phyloP scores from a whole-genome alignment of 2,329 filamentous ascomycete species.

The Didymella pinodella region DNA sequence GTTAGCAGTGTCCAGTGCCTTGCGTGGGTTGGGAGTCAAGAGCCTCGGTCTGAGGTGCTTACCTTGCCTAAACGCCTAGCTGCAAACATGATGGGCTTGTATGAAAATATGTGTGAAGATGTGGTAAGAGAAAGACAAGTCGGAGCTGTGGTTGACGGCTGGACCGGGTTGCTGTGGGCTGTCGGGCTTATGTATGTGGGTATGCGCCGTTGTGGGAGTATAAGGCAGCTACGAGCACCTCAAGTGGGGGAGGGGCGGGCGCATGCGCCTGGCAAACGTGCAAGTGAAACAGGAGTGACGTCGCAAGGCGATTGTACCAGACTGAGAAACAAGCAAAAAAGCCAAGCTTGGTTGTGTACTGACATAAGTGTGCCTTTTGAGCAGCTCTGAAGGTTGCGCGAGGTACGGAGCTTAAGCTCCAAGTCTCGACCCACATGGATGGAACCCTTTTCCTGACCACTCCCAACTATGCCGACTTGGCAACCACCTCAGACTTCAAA shows the following conservation, averaged over 20 bases:
- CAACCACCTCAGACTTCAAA: background rate
- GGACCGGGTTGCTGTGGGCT: background rate
- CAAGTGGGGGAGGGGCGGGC: slow-evolving; percentile 21
- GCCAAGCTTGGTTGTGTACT: background rate
- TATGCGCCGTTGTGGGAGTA: background rate
- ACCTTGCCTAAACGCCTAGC: slow-evolving; percentile 60
- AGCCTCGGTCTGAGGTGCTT: slow-evolving; percentile 16
- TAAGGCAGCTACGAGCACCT: slow-evolving; percentile 10
- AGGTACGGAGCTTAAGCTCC: slow-evolving; percentile 12
- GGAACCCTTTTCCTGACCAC: slow-evolving; percentile 8
- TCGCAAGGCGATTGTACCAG: background rate
- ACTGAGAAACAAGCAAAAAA: background rate
- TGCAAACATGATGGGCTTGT: slow-evolving; percentile 57
- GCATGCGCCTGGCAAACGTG: background rate
- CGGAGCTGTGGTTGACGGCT: background rate
- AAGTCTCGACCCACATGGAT: slow-evolving; percentile 10
- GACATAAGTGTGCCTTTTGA: background rate
- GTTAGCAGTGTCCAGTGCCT: background rate
- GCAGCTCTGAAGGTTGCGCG: slow-evolving; percentile 1
- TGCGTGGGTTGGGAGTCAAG: background rate
- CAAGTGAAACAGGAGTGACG: background rate
- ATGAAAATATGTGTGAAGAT: background rate
- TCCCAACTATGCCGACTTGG: slow-evolving; percentile 3
- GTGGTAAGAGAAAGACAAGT: background rate
- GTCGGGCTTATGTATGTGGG: slow-evolving; percentile 1